phyloP scores from a whole-genome alignment of 495 filamentous ascomycete species.

The Penicillium odoratum region DNA sequence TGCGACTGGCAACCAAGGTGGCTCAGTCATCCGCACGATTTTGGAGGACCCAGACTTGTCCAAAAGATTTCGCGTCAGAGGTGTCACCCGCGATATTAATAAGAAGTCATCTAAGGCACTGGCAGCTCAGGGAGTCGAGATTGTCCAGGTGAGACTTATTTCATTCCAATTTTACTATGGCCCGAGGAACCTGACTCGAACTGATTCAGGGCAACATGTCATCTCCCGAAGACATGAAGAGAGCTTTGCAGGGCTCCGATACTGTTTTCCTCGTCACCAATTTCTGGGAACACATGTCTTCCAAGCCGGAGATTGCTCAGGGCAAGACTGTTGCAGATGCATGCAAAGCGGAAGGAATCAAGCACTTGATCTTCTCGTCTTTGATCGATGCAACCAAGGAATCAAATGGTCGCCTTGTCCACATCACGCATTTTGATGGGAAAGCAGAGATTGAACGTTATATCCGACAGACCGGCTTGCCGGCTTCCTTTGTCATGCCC shows the following conservation, averaged over 20 bases:
- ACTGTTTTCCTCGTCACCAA: slow-evolving; percentile 4
- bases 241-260: neutral
- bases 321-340: slow-evolving; percentile 2
- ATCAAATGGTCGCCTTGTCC: neutral
- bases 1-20: slow-evolving; percentile 1
- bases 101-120: neutral
- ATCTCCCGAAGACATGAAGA: neutral
- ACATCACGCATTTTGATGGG: slow-evolving; percentile 6
- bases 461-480: neutral
- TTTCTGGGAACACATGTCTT: neutral
- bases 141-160: neutral
- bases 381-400: neutral
- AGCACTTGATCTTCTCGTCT: neutral
- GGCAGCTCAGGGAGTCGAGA: neutral
- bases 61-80: neutral
- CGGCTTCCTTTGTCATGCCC: slow-evolving; percentile 6
- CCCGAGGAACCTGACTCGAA: too few relatives aligned
- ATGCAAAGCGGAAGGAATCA: neutral
- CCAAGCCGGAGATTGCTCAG: slow-evolving; percentile 3
- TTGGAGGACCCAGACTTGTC: neutral
- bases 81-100: neutral
- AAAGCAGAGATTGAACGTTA: slow-evolving; percentile 7
- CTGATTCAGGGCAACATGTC: neutral
- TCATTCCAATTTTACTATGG: too few relatives aligned
- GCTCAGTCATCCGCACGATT: slow-evolving; percentile 5